Base-by-base conservation (phyloP, 169 alveolate genomes). In the Plasmodium yoelii region DNA sequence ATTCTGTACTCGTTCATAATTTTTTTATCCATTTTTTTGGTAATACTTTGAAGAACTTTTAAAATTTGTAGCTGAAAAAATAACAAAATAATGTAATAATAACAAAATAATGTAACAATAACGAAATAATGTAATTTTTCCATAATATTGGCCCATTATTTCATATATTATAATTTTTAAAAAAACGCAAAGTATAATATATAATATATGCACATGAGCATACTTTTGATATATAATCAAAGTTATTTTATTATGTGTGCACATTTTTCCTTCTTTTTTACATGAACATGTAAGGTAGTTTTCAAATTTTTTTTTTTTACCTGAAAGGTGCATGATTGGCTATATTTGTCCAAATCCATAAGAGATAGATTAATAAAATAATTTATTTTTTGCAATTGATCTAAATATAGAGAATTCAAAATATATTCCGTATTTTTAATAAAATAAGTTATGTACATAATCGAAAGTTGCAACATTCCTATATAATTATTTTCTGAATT, bases 391-490 rank as follows among this genome's bases (percentile, higher is more conserved):
- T 44, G 53, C 77, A 75, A 75, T 28, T 63, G 39, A 10, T 51
- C 12, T 19, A 64, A 59, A 24, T 67, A 18, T 39, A 77, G 19
- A 9, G 70, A 46, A 63, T 42, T n/a, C 22, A 77, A 44, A 64
- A 77, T 15, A 19, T 22, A 28, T 18, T 77, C 26, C 26, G 75
- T 42, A 8, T 24, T 46, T 51, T 69, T n/a, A 19, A 77, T 44
- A 77, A 77, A 77, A 44, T 77, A 59, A 61, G 55, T 63, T 18
- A 77, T 42, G 67, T 77, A 77, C 15, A 77, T 42, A 10, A 77
- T 39, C 24, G 88, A 77, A 39, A 77, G 28, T n/a, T 77, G 75
- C 61, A 77, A 26, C 77, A 77, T 77, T 26, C 88, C 88, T 12
- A 77, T 67, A 44, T 77, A 77, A 57, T 77, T 77, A 63, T 64